Evolutionary conservation across 257 asterid species (phyloP).

Genomic region (Solanum chilense): DNA sequence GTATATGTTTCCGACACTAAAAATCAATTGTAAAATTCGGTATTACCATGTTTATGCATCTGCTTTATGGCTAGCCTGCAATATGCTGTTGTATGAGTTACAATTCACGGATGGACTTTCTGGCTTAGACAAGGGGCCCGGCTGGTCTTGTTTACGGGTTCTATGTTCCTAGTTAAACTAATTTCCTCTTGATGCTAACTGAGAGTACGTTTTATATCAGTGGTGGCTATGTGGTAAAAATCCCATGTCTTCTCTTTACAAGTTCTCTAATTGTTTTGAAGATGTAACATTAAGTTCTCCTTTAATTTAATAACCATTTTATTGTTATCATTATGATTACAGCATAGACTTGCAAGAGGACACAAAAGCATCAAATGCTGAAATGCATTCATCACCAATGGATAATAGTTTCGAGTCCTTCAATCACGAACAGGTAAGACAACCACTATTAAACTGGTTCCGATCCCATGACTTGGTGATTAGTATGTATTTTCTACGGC

Average conservation of each 20-base stretch:
- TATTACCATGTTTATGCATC: neutral
- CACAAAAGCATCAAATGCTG: conserved; percentile 15
- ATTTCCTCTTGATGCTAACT: neutral
- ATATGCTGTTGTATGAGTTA: neutral
- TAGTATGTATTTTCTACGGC: neutral
- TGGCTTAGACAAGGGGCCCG: neutral
- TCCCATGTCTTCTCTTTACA: neutral
- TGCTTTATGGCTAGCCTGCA: neutral
- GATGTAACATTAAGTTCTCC: neutral
- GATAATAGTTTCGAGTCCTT: conserved; percentile 30
- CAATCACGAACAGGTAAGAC: conserved; percentile 43
- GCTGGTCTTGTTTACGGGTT: neutral
- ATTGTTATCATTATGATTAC: conserved; percentile 14
- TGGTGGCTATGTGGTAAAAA: neutral
- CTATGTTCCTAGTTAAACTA: neutral
- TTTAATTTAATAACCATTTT: neutral
- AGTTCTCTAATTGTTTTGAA: neutral
- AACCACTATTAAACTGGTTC: neutral
- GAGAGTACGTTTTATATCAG: neutral
- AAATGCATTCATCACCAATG: conserved; percentile 19
- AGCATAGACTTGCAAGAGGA: conserved; percentile 48
- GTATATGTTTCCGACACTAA: neutral
- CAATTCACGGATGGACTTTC: neutral
- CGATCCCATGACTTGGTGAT: neutral
- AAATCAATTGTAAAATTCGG: neutral